Evolutionary conservation across 2,329 filamentous ascomycete genomes (phyloP), one percentile per base, ranked within the genome.

Genomic region (Penicillium sp.): DNA sequence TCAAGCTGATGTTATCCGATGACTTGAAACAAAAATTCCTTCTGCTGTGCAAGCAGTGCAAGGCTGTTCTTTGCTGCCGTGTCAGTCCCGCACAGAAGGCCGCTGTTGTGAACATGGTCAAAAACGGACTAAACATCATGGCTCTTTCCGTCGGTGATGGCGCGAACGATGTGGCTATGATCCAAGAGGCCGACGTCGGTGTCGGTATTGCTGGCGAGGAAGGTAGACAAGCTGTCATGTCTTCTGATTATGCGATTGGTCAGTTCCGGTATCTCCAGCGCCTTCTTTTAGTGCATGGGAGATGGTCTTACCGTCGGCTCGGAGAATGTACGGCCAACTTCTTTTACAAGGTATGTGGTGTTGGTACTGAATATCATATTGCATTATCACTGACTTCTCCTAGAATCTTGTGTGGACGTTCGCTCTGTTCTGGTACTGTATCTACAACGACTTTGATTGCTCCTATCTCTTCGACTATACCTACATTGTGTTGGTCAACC

Each of bases 401-500:
- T 65, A 88, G 89, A 99, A 97, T 80, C 89, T 99, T 77, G 89
- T 97, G 52, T 99, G 94, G 94, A 94, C 91, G 0, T 93, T 97
- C 71, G 85, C 89, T 43, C 89, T 99, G 58, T 97, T 97, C 83
- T 97, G 93, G 93, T 99, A 90, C 77, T 92, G 95, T 73, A 91
- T 96, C 54, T 99, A 89, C 77, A 91, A 90, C 81, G 89, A 96
- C 77, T 97, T 95, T 74, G 94, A 99, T 78, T 92, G 93, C 75
- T 93, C 93, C 46, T 97, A 97, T 73, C 86, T 97, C 53, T 97
- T 95, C 79, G 94, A 99, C 75, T 97, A 96, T 80, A 95, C 91
- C 40, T 99, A 97, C 78, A 96, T 99, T 69, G 83, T 97, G 62
- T 84, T 97, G 72, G 96, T 96, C 83, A 97, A 97, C 78, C 81